phyloP scores from a whole-genome alignment of 163 green algal genomes.

The Chlamydomonas reinhardtii region DNA sequence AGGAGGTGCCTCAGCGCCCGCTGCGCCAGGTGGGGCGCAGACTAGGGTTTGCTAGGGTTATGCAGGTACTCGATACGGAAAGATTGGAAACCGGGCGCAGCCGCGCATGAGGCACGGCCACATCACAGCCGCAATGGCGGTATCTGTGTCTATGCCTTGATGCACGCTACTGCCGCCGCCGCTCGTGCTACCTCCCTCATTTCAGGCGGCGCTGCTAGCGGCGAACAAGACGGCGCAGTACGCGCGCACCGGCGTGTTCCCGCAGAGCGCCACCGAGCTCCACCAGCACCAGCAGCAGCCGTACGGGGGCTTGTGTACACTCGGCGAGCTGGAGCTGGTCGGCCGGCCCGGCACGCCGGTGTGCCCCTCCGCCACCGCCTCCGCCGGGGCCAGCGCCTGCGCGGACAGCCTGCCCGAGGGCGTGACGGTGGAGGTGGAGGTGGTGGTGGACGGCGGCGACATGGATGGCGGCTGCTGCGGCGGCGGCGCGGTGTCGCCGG shows the following conservation, averaged over 20 bases:
- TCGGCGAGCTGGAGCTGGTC: too few relatives aligned
- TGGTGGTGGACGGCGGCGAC: constrained; percentile 13
- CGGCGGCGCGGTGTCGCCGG: background rate
- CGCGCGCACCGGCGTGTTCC: constrained; percentile 50
- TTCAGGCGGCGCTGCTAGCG: constrained; percentile 48
- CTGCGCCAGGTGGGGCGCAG: constrained; percentile 13
- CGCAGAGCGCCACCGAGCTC: constrained; percentile 1
- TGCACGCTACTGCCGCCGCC: background rate
- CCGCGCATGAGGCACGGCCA: too few relatives aligned
- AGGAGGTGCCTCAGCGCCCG: constrained; percentile 22
- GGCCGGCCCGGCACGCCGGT: background rate
- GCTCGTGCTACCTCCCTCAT: too few relatives aligned
- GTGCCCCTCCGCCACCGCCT: constrained; percentile 9
- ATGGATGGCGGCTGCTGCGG: background rate
- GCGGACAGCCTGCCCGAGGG: background rate
- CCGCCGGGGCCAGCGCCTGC: background rate
- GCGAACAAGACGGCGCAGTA: constrained; percentile 52
- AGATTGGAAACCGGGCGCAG: too few relatives aligned
- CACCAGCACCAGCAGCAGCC: background rate
- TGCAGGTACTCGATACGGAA: too few relatives aligned
- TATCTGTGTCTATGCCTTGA: too few relatives aligned
- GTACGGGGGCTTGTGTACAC: background rate
- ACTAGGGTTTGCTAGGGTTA: too few relatives aligned
- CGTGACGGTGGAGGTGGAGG: constrained; percentile 43
- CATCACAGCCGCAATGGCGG: too few relatives aligned